phyloP scores from a whole-genome alignment of 441 rosid genomes.

The Biscutella laevigata region DNA sequence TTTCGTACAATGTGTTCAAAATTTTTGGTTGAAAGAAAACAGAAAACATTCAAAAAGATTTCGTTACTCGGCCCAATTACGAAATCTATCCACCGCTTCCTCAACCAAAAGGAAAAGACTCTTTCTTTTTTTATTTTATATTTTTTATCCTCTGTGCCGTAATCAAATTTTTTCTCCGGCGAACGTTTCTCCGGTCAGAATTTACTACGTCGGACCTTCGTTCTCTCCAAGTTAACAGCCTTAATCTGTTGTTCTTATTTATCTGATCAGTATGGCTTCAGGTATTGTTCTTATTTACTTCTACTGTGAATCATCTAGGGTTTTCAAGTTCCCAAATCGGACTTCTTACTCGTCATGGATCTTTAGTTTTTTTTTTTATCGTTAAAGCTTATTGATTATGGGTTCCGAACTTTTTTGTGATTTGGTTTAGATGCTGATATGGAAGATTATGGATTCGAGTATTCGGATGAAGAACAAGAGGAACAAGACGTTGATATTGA shows the following conservation, averaged over 20 bases:
- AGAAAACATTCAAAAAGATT: too few species aligned
- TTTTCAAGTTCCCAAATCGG: neutral
- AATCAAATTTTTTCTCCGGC: too few species aligned
- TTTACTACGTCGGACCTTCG: neutral
- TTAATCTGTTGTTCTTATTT: slow-evolving; percentile 1
- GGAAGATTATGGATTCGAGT: slow-evolving; percentile 97
- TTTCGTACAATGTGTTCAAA: too few species aligned
- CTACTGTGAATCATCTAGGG: neutral
- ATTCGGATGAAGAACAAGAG: slow-evolving; percentile 96
- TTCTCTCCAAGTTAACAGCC: too few species aligned
- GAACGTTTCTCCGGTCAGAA: too few species aligned
- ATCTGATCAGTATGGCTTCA: slow-evolving; percentile 29
- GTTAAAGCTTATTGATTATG: slow-evolving; percentile 9
- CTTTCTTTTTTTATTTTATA: too few species aligned
- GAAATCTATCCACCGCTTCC: too few species aligned
- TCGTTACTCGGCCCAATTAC: too few species aligned
- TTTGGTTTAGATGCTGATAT: slow-evolving; percentile 86
- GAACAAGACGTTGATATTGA: slow-evolving; percentile 96
- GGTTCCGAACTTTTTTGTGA: neutral
- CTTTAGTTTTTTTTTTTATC: too few species aligned
- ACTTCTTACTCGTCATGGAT: neutral
- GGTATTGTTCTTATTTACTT: slow-evolving; percentile 18
- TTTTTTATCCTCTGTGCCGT: too few species aligned
- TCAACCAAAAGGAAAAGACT: too few species aligned
- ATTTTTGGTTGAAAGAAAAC: too few species aligned